Percentiles rank a stretch among this genome's conserved stretches.
Evolutionary conservation across 2,329 filamentous ascomycete genomes (phyloP).

Genomic region (Colletotrichum sp.): DNA sequence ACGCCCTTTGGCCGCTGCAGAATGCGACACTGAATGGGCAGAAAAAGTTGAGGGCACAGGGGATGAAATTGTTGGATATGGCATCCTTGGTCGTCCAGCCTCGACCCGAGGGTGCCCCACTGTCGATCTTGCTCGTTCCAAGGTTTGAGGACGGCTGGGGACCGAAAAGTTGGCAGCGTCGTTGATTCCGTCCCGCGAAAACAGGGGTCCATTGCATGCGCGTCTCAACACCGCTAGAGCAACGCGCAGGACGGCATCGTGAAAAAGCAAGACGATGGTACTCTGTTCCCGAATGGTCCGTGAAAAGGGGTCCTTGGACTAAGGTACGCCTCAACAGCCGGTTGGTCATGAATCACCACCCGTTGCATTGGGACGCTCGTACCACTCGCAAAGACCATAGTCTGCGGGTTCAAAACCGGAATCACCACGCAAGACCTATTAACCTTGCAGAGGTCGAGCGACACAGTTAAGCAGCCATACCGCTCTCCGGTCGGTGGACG

Average conservation of each 20-base stretch:
- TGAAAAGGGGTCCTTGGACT: background rate
- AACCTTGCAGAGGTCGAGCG: background rate
- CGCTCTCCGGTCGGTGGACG: background rate
- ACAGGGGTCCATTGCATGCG: background rate
- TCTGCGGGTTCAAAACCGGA: background rate
- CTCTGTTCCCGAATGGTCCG: background rate
- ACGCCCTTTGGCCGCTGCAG: background rate
- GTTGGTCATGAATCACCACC: background rate
- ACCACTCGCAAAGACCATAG: background rate
- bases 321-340: background rate
- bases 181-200: background rate
- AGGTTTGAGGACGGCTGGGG: conserved; percentile 2
- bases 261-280: background rate
- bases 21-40: background rate
- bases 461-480: background rate
- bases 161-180: conserved; percentile 15
- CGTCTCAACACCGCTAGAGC: background rate
- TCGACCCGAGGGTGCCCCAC: background rate
- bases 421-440: background rate
- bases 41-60: background rate
- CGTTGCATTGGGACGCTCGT: background rate
- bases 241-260: conserved; percentile 1
- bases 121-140: conserved; percentile 17
- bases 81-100: conserved; percentile 3
- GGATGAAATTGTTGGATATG: conserved; percentile 5